Evolutionary conservation across 352 stramenopile genomes (phyloP).

Genomic region (Poterioochromonas sp.): DNA sequence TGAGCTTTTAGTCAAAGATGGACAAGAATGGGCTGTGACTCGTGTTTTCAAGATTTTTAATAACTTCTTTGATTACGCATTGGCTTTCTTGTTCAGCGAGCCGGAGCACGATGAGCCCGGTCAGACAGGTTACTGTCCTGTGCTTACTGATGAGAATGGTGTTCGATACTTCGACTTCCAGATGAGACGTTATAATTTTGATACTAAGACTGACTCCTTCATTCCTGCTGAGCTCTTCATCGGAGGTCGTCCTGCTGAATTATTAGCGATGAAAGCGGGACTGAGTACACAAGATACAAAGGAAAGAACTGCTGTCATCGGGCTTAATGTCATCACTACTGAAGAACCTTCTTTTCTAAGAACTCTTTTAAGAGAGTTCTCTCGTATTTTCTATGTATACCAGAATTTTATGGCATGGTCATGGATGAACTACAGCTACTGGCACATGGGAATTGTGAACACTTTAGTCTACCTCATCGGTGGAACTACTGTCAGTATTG

Average conservation of each 20-base stretch:
- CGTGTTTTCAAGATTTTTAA: not conserved
- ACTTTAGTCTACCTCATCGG: not conserved
- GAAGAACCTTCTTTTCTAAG: constrained; percentile 38
- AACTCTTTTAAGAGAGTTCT: constrained; percentile 45
- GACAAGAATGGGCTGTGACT: not conserved
- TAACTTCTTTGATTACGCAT: not conserved
- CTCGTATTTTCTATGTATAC: constrained; percentile 50
- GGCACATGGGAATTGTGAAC: constrained; percentile 4
- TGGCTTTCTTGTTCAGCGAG: not conserved
- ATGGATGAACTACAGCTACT: constrained; percentile 35
- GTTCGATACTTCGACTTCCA: not conserved
- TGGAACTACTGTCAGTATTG: not conserved
- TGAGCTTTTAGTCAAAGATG: not conserved
- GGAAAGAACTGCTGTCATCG: not conserved
- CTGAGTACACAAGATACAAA: not conserved
- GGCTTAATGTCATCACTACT: not conserved
- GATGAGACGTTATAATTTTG: not conserved
- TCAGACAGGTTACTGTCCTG: not conserved
- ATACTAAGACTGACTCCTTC: not conserved
- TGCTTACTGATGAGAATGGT: constrained; percentile 21
- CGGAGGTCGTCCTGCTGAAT: not conserved
- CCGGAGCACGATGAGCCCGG: not conserved
- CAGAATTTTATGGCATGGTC: constrained; percentile 56
- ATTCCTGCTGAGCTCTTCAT: not conserved
- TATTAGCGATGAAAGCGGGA: not conserved